These are phyloP conservation scores for Thermochaetoides thermophila DNA, from an alignment of 495 filamentous ascomycete genomes.

Conservation along the genomic window DNA sequence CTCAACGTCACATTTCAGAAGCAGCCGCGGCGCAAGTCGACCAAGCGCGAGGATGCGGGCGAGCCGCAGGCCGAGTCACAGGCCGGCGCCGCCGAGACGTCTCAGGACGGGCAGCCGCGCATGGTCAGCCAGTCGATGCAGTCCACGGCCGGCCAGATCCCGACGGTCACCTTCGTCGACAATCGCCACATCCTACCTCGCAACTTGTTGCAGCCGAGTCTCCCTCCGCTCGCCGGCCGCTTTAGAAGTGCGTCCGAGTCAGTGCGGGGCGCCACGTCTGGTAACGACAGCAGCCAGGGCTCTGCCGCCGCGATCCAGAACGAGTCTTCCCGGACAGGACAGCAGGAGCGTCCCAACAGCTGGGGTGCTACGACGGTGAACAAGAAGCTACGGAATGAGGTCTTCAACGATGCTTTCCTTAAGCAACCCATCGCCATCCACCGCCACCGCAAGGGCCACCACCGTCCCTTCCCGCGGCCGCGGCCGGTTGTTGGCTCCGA, in stretches of 20 bases:
- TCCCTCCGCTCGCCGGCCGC: conserved; percentile 11
- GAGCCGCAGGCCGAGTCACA: conserved; percentile 8
- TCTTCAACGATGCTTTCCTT: conserved; percentile 85
- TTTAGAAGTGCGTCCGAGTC: conserved; percentile 25
- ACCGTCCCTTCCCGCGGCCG: conserved; percentile 37
- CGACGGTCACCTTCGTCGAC: conserved; percentile 88
- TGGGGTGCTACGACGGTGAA: conserved; percentile 98
- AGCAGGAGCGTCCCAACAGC: conserved; percentile 45
- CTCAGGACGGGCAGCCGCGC: conserved; percentile 21
- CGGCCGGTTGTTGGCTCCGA: conserved; percentile 15
- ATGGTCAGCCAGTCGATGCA: conserved; percentile 66
- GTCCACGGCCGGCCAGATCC: conserved; percentile 38
- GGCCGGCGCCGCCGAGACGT: conserved; percentile 2
- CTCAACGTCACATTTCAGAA: conserved; percentile 95
- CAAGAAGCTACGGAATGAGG: conserved; percentile 71
- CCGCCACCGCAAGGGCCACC: conserved; percentile 45
- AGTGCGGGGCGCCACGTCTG: background rate
- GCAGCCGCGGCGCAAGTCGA: conserved; percentile 51
- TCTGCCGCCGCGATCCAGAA: background rate
- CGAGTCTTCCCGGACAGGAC: conserved; percentile 19
- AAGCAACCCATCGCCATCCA: conserved; percentile 56
- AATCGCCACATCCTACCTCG: conserved; percentile 92
- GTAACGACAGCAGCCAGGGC: background rate
- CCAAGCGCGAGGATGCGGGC: conserved; percentile 28
- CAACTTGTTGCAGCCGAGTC: conserved; percentile 43